These are phyloP conservation scores for Dactylellina sp. DNA, from an alignment of 2,329 filamentous ascomycete genomes.

Conservation along the genomic window DNA sequence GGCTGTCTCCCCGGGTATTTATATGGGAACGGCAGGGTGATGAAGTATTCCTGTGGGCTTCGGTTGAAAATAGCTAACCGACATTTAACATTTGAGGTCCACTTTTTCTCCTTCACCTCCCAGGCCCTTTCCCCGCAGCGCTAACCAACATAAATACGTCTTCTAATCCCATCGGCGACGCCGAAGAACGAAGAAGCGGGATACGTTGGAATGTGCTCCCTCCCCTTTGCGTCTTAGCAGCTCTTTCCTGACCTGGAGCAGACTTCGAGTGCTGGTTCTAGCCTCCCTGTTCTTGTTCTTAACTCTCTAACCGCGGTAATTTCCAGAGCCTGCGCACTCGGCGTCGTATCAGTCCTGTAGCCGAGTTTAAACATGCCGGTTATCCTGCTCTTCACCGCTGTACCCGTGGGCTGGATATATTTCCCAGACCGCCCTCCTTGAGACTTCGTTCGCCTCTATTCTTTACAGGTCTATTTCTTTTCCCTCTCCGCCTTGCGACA, in stretches of 20 bases:
- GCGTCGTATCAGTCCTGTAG: conserved; percentile 9
- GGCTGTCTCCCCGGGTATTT: not conserved
- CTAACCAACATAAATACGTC: conserved; percentile 7
- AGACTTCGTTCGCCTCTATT: not conserved
- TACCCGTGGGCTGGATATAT: conserved; percentile 27
- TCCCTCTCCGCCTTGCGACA: not conserved
- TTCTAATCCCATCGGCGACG: conserved; percentile 41
- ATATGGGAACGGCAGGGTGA: no score
- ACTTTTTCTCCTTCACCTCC: conserved; percentile 19
- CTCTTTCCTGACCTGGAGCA: conserved; percentile 13
- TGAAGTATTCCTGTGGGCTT: conserved; percentile 15
- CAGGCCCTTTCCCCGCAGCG: conserved; percentile 13
- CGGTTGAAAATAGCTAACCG: conserved; percentile 51
- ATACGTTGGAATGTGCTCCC: conserved; percentile 17
- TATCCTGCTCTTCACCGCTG: conserved; percentile 10
- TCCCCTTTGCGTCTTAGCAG: conserved; percentile 9
- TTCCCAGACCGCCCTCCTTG: conserved; percentile 20
- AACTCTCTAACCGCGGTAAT: conserved; percentile 45
- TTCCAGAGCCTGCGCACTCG: conserved; percentile 8
- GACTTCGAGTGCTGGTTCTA: conserved; percentile 15
- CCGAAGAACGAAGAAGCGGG: conserved; percentile 46
- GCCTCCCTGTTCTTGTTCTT: not conserved
- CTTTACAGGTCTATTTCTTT: not conserved
- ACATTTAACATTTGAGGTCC: conserved; percentile 15
- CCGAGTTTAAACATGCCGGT: conserved; percentile 45